phyloP scores from a whole-genome alignment of 345 rosid genomes.

The Aegle marmelos region DNA sequence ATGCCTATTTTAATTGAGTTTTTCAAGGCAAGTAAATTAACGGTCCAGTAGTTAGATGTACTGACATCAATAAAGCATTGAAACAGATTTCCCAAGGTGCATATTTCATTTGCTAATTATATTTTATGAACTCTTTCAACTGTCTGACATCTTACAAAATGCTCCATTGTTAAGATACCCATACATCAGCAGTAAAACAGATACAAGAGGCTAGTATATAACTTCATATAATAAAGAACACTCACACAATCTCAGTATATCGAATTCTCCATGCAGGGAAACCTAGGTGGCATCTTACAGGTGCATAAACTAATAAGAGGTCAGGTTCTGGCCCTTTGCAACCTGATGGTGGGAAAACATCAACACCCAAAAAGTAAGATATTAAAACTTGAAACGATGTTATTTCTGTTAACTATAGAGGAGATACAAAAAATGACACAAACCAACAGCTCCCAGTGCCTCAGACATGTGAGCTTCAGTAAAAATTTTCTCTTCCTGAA shows the following conservation, averaged over 20 bases:
- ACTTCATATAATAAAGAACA: conserved; percentile 14
- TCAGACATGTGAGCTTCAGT: conserved; percentile 68
- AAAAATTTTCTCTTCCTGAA: conserved; percentile 44
- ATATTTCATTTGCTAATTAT: neutral
- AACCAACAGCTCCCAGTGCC: conserved; percentile 70
- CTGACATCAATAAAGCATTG: neutral
- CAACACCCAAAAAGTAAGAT: neutral
- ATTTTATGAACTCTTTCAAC: neutral
- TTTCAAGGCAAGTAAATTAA: neutral
- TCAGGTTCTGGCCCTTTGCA: conserved; percentile 68
- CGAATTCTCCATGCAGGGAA: conserved; percentile 95
- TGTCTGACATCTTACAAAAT: neutral
- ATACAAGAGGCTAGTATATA: neutral
- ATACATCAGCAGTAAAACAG: neutral
- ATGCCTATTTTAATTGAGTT: neutral
- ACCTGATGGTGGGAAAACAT: conserved; percentile 43
- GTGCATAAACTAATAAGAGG: conserved; percentile 81
- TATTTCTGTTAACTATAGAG: neutral
- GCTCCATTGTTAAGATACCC: neutral
- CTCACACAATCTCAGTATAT: conserved; percentile 85
- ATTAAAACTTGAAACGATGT: conserved; percentile 9
- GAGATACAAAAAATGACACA: conserved; percentile 29
- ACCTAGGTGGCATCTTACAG: conserved; percentile 82
- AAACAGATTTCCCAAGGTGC: neutral
- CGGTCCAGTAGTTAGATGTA: neutral